These are phyloP conservation scores for Tetragonia tetragonoides DNA, from an alignment of 148 eudicot genomes.

Conservation along the genomic window DNA sequence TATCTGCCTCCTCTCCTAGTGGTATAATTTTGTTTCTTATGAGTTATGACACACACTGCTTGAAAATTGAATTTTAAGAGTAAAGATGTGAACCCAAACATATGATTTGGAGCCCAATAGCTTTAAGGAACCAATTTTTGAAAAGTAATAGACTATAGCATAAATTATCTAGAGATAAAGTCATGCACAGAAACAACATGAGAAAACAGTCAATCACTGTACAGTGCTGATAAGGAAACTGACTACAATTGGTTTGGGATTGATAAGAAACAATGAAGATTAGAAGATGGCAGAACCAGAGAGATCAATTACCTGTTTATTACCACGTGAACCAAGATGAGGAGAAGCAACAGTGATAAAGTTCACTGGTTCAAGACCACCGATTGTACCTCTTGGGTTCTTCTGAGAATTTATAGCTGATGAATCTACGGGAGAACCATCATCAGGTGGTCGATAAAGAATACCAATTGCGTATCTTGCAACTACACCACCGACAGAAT, in stretches of 20 bases:
- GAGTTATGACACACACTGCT: background rate
- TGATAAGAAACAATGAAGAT: background rate
- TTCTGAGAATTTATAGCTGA: constrained; percentile 31
- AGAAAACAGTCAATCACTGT: background rate
- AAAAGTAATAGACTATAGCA: too few species aligned
- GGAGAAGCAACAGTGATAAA: constrained; percentile 93
- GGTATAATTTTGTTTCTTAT: background rate
- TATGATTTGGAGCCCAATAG: too few species aligned
- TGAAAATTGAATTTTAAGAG: background rate
- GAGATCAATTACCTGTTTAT: constrained; percentile 61
- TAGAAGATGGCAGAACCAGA: background rate
- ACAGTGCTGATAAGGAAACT: background rate
- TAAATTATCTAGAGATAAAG: too few species aligned
- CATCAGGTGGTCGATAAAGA: constrained; percentile 49
- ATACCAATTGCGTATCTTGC: constrained; percentile 92
- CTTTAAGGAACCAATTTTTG: too few species aligned
- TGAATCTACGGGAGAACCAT: constrained; percentile 27
- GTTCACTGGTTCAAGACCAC: constrained; percentile 82
- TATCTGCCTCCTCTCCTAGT: background rate
- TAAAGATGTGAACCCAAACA: too few species aligned
- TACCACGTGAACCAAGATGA: constrained; percentile 98
- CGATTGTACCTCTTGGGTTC: constrained; percentile 61
- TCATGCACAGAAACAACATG: background rate
- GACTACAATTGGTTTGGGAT: background rate
- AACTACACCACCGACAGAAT: constrained; percentile 95